Conservation (phyloP, 2,329 filamentous ascomycete genomes). For the Nothophaeocryptopus gaeumannii region DNA sequence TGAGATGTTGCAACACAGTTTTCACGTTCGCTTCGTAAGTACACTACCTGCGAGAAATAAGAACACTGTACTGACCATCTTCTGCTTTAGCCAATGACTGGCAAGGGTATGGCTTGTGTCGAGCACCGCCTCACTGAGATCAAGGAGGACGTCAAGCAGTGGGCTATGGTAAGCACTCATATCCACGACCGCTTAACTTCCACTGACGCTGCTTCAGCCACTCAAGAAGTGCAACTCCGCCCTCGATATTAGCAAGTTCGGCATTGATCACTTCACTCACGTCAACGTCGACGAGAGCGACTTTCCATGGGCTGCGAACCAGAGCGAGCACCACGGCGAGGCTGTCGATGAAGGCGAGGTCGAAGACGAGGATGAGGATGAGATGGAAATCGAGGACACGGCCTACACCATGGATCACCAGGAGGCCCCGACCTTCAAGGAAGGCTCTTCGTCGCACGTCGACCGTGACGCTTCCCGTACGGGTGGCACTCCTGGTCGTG, state of each 20-base stretch:
- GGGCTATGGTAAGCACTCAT: slow-evolving; percentile 30
- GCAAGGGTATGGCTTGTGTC: slow-evolving; percentile 43
- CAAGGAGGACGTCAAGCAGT: slow-evolving; percentile 43
- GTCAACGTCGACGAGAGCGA: slow-evolving; percentile 40
- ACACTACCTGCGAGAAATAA: too few relatives aligned
- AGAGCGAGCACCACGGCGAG: not conserved
- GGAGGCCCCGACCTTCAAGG: too few relatives aligned
- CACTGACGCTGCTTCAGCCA: slow-evolving; percentile 14
- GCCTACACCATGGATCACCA: too few relatives aligned
- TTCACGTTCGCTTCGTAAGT: slow-evolving; percentile 37
- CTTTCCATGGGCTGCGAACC: slow-evolving; percentile 39
- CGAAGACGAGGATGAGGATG: not conserved
- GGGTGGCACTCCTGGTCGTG: too few relatives aligned
- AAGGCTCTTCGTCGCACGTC: too few relatives aligned
- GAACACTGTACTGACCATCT: too few relatives aligned
- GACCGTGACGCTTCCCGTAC: too few relatives aligned
- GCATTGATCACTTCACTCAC: slow-evolving; percentile 47
- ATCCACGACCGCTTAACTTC: not conserved
- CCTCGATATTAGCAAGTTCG: slow-evolving; percentile 38
- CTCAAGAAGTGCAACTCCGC: slow-evolving; percentile 42
- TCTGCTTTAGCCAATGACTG: slow-evolving; percentile 37
- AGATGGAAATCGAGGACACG: too few relatives aligned
- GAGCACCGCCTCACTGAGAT: slow-evolving; percentile 42
- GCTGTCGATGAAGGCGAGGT: slow-evolving; percentile 1
- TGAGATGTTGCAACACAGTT: slow-evolving; percentile 36